Conservation (phyloP, 331 rosid genomes). For the Cucumis variabilis region DNA sequence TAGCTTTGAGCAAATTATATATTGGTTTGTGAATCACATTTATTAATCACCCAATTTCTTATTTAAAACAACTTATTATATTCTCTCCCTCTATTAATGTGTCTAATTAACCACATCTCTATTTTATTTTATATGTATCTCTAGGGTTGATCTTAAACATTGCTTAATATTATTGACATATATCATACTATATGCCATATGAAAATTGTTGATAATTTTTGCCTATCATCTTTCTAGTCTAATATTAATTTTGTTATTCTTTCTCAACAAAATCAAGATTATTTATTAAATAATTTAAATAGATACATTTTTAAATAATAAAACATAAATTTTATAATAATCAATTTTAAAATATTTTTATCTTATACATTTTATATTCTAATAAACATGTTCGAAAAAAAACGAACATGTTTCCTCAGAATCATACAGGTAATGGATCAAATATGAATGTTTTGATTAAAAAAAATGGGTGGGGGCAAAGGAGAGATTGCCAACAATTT, state of each 20-base stretch:
- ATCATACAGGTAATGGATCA: conserved; percentile 18
- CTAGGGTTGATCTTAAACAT: not conserved
- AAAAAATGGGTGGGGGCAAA: not conserved
- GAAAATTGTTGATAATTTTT: too few relatives aligned
- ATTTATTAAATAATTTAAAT: too few relatives aligned
- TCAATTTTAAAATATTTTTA: accelerated
- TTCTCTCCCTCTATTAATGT: not conserved
- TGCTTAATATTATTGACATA: too few relatives aligned
- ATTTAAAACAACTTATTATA: not conserved
- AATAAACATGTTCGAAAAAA: conserved; percentile 16
- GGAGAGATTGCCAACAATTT: not conserved
- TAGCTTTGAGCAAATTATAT: not conserved
- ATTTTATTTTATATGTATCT: too few relatives aligned
- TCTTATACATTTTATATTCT: not conserved
- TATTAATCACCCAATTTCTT: not conserved
- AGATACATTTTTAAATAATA: not conserved
- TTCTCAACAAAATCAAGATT: not conserved
- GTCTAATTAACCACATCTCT: too few relatives aligned
- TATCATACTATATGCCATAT: too few relatives aligned
- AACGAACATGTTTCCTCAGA: conserved; percentile 3
- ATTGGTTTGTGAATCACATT: not conserved
- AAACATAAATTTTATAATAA: not conserved
- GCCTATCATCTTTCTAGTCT: too few relatives aligned
- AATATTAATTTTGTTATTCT: too few relatives aligned
- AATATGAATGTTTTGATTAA: not conserved